Evolutionary conservation across 2,329 filamentous ascomycete species (phyloP), one percentile per base, ranked within the genome.

Genomic region (Fusarium albosuccineum): DNA sequence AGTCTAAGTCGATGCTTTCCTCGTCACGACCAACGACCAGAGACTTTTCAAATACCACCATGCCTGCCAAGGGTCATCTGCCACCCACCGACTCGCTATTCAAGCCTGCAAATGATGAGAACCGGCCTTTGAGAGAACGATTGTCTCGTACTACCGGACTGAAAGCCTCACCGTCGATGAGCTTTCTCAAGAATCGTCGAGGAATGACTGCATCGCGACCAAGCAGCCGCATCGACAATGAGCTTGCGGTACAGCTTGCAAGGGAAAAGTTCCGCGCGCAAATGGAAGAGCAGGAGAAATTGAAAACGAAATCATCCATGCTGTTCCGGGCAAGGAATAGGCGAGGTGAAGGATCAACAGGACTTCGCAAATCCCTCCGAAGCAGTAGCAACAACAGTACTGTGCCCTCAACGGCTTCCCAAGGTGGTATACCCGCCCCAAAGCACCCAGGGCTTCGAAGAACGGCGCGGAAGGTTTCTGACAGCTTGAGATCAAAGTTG

Each of bases 401-500:
- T 22, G 77, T 74, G 41, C 65, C 76, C 22, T 80, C 67, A 11
- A 74, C 67, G 5, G 73, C 70, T 66, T 77, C 76, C 7, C 68
- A 66, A 2, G 63, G 72, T 9, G 69, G 64, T 4, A 51, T 71
- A 6, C 62, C 72, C 8, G 8, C 69, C 5, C 54, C 70, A 5
- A 80, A 76, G 52, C 72, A 73, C 9, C 61, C 68, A 8, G 73
- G 75, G 5, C 68, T 89, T 29, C 83, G 81, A 45, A 78, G 80
- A 30, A 88, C 85, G 51, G 86, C 87, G 10, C 83, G 90, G 26
- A 89, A 87, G 33, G 86, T 89, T 13, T 92, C 91, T 0, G 84
- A 82, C 14, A 86, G 85, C 0, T 71, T 93, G 39, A 91, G 85
- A 70, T 84, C 82, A 48, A 91, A 83, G 60, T 70, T 93, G 61